A percentile compares a stretch with the other conserved stretches of the same genome.
These are phyloP conservation scores for Diaporthe sp. DNA, from an alignment of 2,329 filamentous ascomycete species.

Conservation along the genomic window DNA sequence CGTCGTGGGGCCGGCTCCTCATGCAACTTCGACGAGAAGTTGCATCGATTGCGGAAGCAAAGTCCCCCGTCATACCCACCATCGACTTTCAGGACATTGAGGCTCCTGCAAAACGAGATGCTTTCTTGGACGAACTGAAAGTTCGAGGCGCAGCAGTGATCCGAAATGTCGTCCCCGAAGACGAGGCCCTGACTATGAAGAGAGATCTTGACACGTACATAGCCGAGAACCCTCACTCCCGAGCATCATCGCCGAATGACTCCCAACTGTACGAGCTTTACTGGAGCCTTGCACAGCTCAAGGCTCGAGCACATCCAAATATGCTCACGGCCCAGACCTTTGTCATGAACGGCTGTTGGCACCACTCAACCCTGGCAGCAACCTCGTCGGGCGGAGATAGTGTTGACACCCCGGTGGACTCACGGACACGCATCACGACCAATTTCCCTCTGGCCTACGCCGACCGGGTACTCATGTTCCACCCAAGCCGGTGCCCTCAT, in stretches of 20 bases:
- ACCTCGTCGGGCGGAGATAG: neutral
- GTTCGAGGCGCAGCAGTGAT: constrained; percentile 46
- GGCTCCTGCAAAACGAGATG: constrained; percentile 12
- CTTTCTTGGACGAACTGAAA: constrained; percentile 44
- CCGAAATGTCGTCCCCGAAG: constrained; percentile 44
- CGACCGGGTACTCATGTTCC: constrained; percentile 65
- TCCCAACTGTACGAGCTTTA: constrained; percentile 50
- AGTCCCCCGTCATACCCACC: constrained; percentile 51
- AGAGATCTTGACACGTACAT: constrained; percentile 63
- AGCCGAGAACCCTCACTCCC: constrained; percentile 55
- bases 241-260: constrained; percentile 42
- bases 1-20: constrained; percentile 54
- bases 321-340: constrained; percentile 56
- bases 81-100: constrained; percentile 53
- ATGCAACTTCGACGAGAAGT: constrained; percentile 49
- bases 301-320: constrained; percentile 51
- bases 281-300: constrained; percentile 53
- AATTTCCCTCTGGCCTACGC: constrained; percentile 67
- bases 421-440: constrained; percentile 52
- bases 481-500: neutral
- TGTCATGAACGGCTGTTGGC: constrained; percentile 61
- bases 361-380: constrained; percentile 44
- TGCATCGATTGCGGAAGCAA: constrained; percentile 47
- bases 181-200: constrained; percentile 56
- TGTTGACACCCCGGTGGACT: constrained; percentile 46